A percentile compares a stretch with the other conserved stretches of the same genome.
phyloP scores from a whole-genome alignment of 768 basidiomycete genomes.

The Leucosporidium creatinivorum region DNA sequence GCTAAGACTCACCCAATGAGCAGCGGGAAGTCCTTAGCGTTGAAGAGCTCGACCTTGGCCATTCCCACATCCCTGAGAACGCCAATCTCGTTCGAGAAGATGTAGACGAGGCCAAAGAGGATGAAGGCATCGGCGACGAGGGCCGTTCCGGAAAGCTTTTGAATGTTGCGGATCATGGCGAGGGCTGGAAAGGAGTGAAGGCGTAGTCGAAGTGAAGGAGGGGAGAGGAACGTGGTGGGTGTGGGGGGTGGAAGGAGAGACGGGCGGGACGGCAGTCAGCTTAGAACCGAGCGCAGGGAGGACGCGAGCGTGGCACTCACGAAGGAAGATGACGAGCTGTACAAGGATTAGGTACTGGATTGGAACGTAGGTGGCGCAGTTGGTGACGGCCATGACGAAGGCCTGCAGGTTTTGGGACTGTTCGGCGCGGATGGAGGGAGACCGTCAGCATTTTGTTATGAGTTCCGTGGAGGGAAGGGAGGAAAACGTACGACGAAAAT shows the following conservation, averaged over 20 bases:
- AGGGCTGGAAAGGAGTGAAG: slow-evolving; percentile 45
- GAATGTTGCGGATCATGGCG: slow-evolving; percentile 83
- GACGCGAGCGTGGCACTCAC: slow-evolving; percentile 23
- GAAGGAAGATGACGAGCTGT: slow-evolving; percentile 79
- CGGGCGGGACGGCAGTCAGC: background rate
- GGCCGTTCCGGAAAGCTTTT: slow-evolving; percentile 85
- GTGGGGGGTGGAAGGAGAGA: no score
- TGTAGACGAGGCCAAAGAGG: slow-evolving; percentile 70
- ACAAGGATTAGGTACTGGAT: slow-evolving; percentile 70
- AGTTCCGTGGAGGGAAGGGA: no score
- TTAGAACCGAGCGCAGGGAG: no score
- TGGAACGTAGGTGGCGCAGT: slow-evolving; percentile 61
- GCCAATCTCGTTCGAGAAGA: slow-evolving; percentile 73
- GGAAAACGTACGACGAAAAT: slow-evolving; percentile 68
- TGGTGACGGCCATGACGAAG: slow-evolving; percentile 70
- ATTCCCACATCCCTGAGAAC: slow-evolving; percentile 63
- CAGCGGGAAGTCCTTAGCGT: slow-evolving; percentile 77
- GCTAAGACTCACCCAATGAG: slow-evolving; percentile 67
- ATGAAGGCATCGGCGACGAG: slow-evolving; percentile 94
- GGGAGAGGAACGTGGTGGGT: background rate
- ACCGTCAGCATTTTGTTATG: no score
- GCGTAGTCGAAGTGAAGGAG: background rate
- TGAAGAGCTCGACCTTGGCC: slow-evolving; percentile 77
- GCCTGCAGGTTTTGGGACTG: slow-evolving; percentile 49
- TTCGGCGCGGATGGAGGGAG: background rate